Base-by-base conservation (phyloP, 106 monocot genomes). In the Dendrobium officinale region DNA sequence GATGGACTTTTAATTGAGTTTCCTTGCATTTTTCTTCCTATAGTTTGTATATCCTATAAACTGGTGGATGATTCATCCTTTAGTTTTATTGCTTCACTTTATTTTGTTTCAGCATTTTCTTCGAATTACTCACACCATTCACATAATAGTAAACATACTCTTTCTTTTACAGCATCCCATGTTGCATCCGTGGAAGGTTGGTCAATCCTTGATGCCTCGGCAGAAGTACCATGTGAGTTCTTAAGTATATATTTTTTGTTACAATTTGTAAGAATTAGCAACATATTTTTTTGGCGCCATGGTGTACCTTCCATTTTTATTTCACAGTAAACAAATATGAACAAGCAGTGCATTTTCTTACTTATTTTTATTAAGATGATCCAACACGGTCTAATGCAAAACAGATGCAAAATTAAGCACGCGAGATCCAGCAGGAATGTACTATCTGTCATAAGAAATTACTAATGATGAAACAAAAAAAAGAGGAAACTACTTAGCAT, bases 191-290 rank as follows among this genome's bases (percentile, higher is more conserved):
- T 74, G 4, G 80, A 93, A 79, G 89, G 89, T 81, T 93, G 89
- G 91, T 24, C 79, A 26, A 80, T 82, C 72, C 9, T 80, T 80
- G 91, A 96, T 79, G 49, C 90, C 56, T 74, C 76, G 26, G 42
- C 81, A 22, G 86, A 91, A 85, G 67, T 96, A 49, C 84, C 89
- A 82, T 93, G 96, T 96, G 90, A 84, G 84, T 55, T 40, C 72
- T 77, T 42, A 42, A 83, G 7, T 24, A 10, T 24, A 10, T 77
- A n/a, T 33, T 55, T 79, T 15, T 75, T 51, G 0, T 27, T 67
- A 0, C 24, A 40, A 78, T 40, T 20, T 78, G 5, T 70, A 70
- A 70, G 31, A 70, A 22, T 13, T 70, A 13, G 70, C 0, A 10
- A 33, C 4, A 2, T 4, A 33, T 13, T 70, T 51, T 47, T 47